Conservation (phyloP, 208 protist genomes). For the Trypanosoma cruzi region DNA sequence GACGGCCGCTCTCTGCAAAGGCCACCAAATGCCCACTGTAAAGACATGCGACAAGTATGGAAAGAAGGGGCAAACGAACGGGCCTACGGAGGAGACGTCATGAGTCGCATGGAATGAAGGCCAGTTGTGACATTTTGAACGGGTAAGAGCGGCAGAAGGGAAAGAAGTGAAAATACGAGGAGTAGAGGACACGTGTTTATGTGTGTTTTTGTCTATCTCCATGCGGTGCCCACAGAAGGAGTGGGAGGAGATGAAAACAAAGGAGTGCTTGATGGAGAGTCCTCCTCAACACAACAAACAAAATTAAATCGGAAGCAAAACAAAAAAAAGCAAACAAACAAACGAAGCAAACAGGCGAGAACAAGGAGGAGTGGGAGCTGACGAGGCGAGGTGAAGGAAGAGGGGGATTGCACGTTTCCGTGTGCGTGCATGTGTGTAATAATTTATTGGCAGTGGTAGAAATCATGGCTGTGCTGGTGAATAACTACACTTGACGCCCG, state of each 20-base stretch:
- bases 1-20: conserved; percentile 43
- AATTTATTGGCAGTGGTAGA: too few relatives aligned
- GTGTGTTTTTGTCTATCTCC: conserved; percentile 18
- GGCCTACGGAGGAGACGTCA: too few relatives aligned
- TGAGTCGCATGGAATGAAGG: not conserved
- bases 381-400: not conserved
- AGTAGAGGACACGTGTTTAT: not conserved
- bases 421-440: too few relatives aligned
- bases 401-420: too few relatives aligned
- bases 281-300: too few relatives aligned
- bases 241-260: not conserved
- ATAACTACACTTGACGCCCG: too few relatives aligned
- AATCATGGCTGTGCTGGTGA: too few relatives aligned
- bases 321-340: conserved; percentile 5
- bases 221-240: not conserved
- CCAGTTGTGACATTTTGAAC: not conserved
- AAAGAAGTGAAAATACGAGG: too few relatives aligned
- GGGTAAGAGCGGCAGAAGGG: not conserved
- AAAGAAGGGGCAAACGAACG: not conserved
- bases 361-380: conserved; percentile 3
- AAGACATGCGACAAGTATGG: not conserved
- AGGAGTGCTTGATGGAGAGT: not conserved
- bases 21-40: conserved; percentile 71
- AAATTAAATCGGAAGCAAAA: not conserved
- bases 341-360: conserved; percentile 20